Percentiles rank a stretch among this genome's conserved stretches.
Conservation (phyloP, 495 filamentous ascomycete genomes). For the Rhizodiscina lignyota region DNA sequence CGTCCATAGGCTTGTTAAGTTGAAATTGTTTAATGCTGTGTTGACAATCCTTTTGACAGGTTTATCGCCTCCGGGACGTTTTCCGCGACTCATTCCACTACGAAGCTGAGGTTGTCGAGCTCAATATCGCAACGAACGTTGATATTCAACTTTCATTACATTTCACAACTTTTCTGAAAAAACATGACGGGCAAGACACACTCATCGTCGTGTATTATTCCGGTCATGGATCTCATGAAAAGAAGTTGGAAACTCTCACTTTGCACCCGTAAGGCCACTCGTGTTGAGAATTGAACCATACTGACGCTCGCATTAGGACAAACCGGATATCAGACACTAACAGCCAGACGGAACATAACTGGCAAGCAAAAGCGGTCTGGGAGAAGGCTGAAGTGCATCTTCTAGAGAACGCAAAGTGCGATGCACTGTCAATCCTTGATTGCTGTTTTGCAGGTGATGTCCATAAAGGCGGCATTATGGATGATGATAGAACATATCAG, state of each 20-base stretch:
- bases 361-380: not conserved
- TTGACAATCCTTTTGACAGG: not conserved
- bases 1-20: not conserved
- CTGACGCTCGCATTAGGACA: too few species aligned
- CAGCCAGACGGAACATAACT: too few species aligned
- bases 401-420: not conserved
- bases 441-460: slow-evolving; percentile 3
- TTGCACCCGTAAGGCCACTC: not conserved
- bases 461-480: not conserved
- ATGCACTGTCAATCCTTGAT: slow-evolving; percentile 3
- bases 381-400: slow-evolving; percentile 1
- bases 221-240: slow-evolving; percentile 2
- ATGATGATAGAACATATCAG: slow-evolving; percentile 3
- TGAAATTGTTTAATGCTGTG: not conserved
- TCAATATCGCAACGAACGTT: not conserved
- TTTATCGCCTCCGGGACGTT: not conserved
- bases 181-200: slow-evolving; percentile 3
- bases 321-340: not conserved
- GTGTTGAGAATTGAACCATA: too few species aligned
- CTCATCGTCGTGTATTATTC: slow-evolving; percentile 7
- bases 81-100: slow-evolving; percentile 1
- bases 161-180: too few species aligned
- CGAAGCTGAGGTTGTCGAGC: slow-evolving; percentile 3
- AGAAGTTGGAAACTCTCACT: not conserved
- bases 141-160: too few species aligned